Conservation (phyloP, 441 rosid species). For the Populus trichocarpa region DNA sequence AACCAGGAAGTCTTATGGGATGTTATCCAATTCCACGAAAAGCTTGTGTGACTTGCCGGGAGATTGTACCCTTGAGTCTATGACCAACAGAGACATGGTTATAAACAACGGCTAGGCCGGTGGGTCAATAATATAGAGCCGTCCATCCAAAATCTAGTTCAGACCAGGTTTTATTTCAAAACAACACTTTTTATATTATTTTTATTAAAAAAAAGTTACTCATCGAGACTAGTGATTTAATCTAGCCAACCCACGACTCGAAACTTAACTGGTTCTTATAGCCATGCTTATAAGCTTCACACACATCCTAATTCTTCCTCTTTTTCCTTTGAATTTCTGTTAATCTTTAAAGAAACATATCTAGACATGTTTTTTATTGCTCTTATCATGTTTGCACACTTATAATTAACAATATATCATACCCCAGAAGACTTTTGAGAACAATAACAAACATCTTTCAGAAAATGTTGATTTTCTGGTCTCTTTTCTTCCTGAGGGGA, state of each 20-base stretch:
- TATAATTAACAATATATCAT: not conserved
- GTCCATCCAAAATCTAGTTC: no score
- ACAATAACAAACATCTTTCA: not conserved
- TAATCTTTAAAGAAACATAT: conserved; percentile 10
- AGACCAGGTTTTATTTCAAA: no score
- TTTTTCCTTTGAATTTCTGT: not conserved
- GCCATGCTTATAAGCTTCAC: not conserved
- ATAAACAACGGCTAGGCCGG: no score
- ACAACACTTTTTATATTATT: no score
- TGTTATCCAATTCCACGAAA: not conserved
- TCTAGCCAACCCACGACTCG: no score
- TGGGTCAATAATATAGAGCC: no score
- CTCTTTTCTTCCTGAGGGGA: not conserved
- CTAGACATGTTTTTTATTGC: not conserved
- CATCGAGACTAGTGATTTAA: no score
- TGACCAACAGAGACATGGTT: not conserved
- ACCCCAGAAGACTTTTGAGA: not conserved
- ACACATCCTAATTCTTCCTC: not conserved
- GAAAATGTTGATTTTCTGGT: not conserved
- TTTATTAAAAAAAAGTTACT: no score
- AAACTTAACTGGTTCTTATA: no score
- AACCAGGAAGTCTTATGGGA: no score
- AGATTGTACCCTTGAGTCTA: not conserved
- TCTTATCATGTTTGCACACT: not conserved
- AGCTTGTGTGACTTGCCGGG: not conserved